These are phyloP conservation scores for Posidonia australis DNA, from an alignment of 106 monocot species.

Conservation along the genomic window DNA sequence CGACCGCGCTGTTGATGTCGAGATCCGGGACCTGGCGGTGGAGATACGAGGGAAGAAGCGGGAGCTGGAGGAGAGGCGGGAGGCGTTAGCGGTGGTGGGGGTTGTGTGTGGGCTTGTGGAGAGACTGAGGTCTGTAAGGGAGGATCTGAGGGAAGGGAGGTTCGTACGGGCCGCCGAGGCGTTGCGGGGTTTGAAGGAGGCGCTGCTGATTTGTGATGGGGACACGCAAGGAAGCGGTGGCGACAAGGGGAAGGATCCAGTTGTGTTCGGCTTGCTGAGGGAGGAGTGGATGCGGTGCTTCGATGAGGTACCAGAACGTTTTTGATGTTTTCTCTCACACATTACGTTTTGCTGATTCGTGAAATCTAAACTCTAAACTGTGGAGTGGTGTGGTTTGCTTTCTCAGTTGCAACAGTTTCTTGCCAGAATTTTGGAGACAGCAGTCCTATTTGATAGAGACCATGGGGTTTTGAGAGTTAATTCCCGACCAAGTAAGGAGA, in stretches of 20 bases:
- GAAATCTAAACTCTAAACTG: neutral
- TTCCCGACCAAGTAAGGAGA: constrained; percentile 7
- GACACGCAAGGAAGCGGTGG: constrained; percentile 3
- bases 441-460: constrained; percentile 45
- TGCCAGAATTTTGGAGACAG: constrained; percentile 36
- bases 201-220: constrained; percentile 10
- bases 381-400: neutral
- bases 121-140: constrained; percentile 30
- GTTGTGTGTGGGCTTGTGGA: constrained; percentile 21
- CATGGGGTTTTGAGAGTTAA: constrained; percentile 35
- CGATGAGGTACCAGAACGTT: constrained; percentile 44
- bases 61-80: constrained; percentile 57
- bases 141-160: constrained; percentile 27
- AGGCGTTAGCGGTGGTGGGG: constrained; percentile 35
- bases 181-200: constrained; percentile 37
- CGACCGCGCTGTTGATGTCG: constrained; percentile 28
- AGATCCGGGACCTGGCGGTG: constrained; percentile 28
- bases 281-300: constrained; percentile 55
- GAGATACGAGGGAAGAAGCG: constrained; percentile 41
- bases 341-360: neutral
- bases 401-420: constrained; percentile 63
- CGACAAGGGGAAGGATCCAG: constrained; percentile 29
- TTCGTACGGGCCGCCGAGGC: constrained; percentile 43
- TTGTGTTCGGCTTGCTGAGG: constrained; percentile 53
- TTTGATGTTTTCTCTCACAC: constrained; percentile 1